Base-by-base conservation (phyloP, 2,329 filamentous ascomycete genomes). In the Didymella exigua region DNA sequence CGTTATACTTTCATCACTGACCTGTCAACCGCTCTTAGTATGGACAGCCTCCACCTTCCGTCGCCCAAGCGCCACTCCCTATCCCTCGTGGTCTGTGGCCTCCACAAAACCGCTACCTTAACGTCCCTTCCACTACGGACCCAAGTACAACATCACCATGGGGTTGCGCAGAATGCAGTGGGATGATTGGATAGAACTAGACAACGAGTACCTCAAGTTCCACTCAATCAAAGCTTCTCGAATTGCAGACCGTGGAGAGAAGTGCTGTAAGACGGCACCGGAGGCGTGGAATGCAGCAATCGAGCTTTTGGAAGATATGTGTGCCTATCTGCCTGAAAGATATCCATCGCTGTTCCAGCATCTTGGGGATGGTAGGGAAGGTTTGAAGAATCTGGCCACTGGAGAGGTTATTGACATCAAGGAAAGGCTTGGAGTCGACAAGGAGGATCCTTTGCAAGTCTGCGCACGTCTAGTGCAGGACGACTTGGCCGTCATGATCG, bases 401-500 rank as follows among this genome's bases (percentile, higher is more conserved):
- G 81, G 84, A 7, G 91, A 96, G 74, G 79, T 75, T 8, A 90
- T 95, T 77, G 83, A 93, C 71, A 86, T 89, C 33, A 72, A 79
- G 1, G 78, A 84, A 55, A 79, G 85, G 0, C 79, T 93, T 5
- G 73, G 77, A 1, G 9, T 47, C 4, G 18, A 26, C 4, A 45
- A 45, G 19, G 90, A 93, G 75, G 89, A 95, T 66, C 90, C 91
- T 0, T 93, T 96, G 87, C 82, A 84, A 54, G 89, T 86, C 66
- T 85, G 82, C 47, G 89, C 86, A 0, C 84, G 90, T 1, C 82
- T 93, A 18, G 78, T 90, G 3, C 91, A 95, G 74, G 91, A 96
- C 68, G 91, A 96, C 70, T 76, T 96, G 0, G 90, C 90, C 0
- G 84, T 96, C 50, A 93, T 96, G 90, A 81, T 93, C 63, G 90